Conservation (phyloP, 441 rosid genomes). For the Populus tomentosa region DNA sequence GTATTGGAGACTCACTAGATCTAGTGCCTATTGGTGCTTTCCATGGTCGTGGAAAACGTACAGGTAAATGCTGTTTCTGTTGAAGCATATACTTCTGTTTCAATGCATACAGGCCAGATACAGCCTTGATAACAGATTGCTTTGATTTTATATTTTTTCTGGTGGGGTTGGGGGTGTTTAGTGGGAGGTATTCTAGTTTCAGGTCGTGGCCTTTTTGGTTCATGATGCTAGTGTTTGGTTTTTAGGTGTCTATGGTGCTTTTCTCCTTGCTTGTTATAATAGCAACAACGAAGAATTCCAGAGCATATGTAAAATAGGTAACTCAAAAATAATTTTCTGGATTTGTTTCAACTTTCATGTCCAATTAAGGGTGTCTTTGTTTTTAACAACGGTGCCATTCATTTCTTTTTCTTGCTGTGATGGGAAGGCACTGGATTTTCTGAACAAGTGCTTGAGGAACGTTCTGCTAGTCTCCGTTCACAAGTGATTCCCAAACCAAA, state of each 20-base stretch:
- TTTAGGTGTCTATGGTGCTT: slow-evolving; percentile 84
- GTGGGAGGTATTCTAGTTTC: background rate
- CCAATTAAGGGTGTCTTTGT: background rate
- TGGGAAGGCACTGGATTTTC: slow-evolving; percentile 82
- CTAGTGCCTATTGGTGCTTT: slow-evolving; percentile 93
- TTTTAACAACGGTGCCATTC: background rate
- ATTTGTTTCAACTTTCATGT: background rate
- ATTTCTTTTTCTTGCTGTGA: slow-evolving; percentile 13
- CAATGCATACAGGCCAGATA: background rate
- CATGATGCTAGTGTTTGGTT: slow-evolving; percentile 18
- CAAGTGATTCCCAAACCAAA: slow-evolving; percentile 74
- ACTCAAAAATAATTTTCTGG: slow-evolving; percentile 25
- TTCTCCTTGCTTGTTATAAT: slow-evolving; percentile 93
- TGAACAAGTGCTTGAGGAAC: slow-evolving; percentile 80
- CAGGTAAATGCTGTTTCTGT: slow-evolving; percentile 41
- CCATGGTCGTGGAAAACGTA: slow-evolving; percentile 94
- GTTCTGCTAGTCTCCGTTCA: slow-evolving; percentile 72
- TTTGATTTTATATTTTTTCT: background rate
- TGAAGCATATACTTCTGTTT: background rate
- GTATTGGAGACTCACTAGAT: slow-evolving; percentile 93
- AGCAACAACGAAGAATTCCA: slow-evolving; percentile 68
- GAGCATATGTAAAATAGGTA: slow-evolving; percentile 92
- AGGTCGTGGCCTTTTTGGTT: slow-evolving; percentile 9
- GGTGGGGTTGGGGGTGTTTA: background rate
- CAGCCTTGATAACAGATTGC: background rate